Evolutionary conservation across 805 yeast species (phyloP), one percentile per base, ranked within the genome.

Genomic region (Yarrowia yakushimensis): DNA sequence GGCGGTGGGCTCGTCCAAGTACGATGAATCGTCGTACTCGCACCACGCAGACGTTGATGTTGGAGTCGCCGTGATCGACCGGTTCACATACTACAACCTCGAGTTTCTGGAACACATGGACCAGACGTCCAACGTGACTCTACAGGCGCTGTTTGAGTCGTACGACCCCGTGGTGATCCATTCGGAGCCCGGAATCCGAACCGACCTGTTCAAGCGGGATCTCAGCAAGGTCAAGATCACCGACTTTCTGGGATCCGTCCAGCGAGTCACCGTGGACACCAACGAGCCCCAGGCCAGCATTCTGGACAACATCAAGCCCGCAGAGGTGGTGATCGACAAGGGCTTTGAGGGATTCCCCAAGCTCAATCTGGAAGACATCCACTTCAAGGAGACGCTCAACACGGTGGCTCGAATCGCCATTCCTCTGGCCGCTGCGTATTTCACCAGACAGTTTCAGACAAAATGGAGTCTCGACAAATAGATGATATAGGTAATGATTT

Each of bases 11-110:
- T 90, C 97, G 0, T 88, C 96, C 10, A 87, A 82, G 67, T 66
- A 90, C 8, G 96, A 87, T 62, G 97, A 94, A 74, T 85, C 93
- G 57, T 90, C 97, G 2, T 94, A 91, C 71, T 91, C 97, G 1
- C 98, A 94, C 70, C 97, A 90, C 73, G 90, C 97, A 1, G 99
- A 94, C 72, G 83, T 87, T 46, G 97, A 93, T 69, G 84, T 94
- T 54, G 99, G 99, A 8, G 98, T 94, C 59, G 97, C 99, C 0
- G 97, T 94, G 12, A 94, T 94, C 70, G 99, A 94, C 73, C 79
- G 99, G 69, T 94, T 94, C 77, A 94, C 99, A 0, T 92, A 91
- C 73, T 90, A 84, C 74, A 92, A 90, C 60, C 79, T 94, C 67
- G 97, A 91, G 64, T 94, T 86, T 71, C 79, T 94, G 70, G 99